A percentile compares a stretch with the other conserved stretches of the same genome.
Conservation (phyloP, 2,329 filamentous ascomycete species). For the Cladophialophora carrionii region DNA sequence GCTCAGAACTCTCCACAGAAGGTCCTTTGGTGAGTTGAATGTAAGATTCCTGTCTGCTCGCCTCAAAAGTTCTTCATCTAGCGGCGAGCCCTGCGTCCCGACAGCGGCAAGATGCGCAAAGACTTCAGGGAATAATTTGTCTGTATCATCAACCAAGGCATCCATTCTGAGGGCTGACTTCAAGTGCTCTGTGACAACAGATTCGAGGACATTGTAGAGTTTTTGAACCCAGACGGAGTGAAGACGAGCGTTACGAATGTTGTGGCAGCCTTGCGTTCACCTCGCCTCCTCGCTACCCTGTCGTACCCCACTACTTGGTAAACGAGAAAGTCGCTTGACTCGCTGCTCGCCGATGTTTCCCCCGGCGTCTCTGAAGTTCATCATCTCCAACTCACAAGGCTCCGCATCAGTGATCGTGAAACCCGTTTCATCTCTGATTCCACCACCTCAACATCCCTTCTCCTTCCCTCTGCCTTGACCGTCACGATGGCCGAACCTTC, state of each 20-base stretch:
- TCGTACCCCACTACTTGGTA: not conserved
- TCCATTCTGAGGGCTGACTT: conserved; percentile 28
- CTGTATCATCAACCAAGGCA: conserved; percentile 32
- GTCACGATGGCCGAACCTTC: conserved; percentile 53
- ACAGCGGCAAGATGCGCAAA: conserved; percentile 35
- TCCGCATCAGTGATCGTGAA: not conserved
- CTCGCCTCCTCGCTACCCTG: not conserved
- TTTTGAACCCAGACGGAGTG: not conserved
- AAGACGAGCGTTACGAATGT: conserved; percentile 16
- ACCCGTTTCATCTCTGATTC: not conserved
- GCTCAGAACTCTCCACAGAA: conserved; percentile 34
- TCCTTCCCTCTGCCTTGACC: not conserved
- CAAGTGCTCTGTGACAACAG: not conserved
- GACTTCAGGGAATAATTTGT: conserved; percentile 33
- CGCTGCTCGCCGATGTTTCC: not conserved
- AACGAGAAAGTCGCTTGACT: not conserved
- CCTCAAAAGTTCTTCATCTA: conserved; percentile 37
- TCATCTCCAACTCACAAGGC: conserved; percentile 15
- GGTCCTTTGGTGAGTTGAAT: conserved; percentile 29
- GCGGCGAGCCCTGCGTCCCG: conserved; percentile 21
- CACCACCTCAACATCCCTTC: not conserved
- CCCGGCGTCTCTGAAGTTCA: not conserved
- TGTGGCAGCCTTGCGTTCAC: conserved; percentile 10
- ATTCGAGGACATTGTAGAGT: not conserved
- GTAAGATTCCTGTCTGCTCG: conserved; percentile 36